These are phyloP conservation scores for Clitopilus passeckerianus DNA, from an alignment of 768 basidiomycete genomes.

Conservation along the genomic window DNA sequence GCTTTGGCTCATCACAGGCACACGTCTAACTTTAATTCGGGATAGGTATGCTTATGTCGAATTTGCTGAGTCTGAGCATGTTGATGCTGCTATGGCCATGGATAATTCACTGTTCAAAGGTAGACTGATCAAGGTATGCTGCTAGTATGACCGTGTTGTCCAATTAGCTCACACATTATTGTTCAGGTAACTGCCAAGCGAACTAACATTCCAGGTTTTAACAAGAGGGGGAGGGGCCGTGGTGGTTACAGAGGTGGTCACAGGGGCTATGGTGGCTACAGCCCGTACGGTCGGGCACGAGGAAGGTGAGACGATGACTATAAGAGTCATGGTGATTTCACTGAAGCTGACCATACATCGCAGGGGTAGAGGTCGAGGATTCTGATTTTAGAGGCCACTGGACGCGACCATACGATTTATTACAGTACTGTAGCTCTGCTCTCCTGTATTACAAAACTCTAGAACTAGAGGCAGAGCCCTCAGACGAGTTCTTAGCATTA, in stretches of 20 bases:
- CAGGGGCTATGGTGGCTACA: constrained; percentile 46
- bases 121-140: constrained; percentile 77
- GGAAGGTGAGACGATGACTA: constrained; percentile 56
- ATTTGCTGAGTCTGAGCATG: constrained; percentile 89
- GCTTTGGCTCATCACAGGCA: constrained; percentile 2
- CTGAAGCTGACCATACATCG: no score
- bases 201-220: constrained; percentile 93
- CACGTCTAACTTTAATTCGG: not conserved
- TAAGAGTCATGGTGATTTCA: not conserved
- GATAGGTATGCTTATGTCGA: constrained; percentile 96
- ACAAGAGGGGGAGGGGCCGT: constrained; percentile 56
- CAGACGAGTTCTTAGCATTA: not conserved
- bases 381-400: not conserved
- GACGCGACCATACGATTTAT: not conserved
- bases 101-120: constrained; percentile 97
- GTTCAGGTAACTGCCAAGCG: constrained; percentile 88
- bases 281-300: constrained; percentile 60
- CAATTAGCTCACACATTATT: not conserved
- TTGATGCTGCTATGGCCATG: constrained; percentile 87
- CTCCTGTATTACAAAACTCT: not conserved
- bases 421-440: not conserved
- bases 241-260: constrained; percentile 51
- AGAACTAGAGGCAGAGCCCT: not conserved
- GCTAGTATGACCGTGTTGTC: not conserved
- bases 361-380: constrained; percentile 1